These are phyloP conservation scores for Aspergillus uvarum DNA, from an alignment of 2,329 filamentous ascomycete genomes.

Conservation along the genomic window DNA sequence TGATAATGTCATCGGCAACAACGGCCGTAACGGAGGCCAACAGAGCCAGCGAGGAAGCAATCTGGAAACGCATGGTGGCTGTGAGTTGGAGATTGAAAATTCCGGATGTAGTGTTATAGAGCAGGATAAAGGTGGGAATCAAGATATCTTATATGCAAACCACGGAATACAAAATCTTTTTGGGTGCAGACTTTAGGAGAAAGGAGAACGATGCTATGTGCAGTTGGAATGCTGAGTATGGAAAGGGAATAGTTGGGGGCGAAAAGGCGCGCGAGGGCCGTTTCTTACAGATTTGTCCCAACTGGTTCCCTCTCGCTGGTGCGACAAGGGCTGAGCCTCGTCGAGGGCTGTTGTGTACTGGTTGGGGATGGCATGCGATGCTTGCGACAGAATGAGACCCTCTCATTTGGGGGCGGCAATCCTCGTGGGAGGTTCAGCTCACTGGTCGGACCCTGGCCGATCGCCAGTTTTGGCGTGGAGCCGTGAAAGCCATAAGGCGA, in stretches of 20 bases:
- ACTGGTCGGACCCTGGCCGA: background rate
- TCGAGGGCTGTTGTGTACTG: background rate
- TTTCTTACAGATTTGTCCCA: background rate
- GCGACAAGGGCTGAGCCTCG: background rate
- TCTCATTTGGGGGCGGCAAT: background rate
- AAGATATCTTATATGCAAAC: background rate
- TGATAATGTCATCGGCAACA: slow-evolving; percentile 17
- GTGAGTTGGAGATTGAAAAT: background rate
- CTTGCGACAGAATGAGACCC: background rate
- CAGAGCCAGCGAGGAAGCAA: slow-evolving; percentile 24
- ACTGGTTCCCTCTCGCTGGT: background rate
- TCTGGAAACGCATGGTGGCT: slow-evolving; percentile 17
- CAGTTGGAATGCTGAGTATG: background rate
- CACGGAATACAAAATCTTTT: background rate
- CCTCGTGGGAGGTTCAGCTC: background rate
- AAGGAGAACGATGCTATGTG: background rate
- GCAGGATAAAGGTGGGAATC: background rate
- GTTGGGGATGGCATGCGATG: background rate
- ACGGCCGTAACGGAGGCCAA: slow-evolving; percentile 27
- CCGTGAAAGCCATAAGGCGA: background rate
- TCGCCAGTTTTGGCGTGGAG: background rate
- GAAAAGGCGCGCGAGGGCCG: background rate
- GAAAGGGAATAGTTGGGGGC: background rate
- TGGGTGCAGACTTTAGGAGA: background rate
- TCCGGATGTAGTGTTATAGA: background rate